Evolutionary conservation across 2,329 filamentous ascomycete species (phyloP).

Genomic region (Paracoccidioides lutzii): DNA sequence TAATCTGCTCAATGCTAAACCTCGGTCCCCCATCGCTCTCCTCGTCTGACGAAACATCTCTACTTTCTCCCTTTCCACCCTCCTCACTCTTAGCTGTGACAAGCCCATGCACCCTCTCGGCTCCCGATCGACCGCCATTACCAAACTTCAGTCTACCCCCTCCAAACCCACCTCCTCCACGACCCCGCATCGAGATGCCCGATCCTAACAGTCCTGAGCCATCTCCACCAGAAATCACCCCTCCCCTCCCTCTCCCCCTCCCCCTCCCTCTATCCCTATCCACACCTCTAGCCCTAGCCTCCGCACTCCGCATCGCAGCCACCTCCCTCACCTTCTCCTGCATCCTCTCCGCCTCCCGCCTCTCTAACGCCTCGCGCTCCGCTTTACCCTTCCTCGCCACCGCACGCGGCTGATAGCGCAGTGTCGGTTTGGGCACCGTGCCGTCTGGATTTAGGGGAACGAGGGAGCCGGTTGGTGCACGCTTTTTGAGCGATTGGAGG

Average conservation of each 20-base stretch:
- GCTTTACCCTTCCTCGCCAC: conserved; percentile 32
- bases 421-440: conserved; percentile 23
- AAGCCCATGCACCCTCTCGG: conserved; percentile 14
- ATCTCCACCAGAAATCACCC: conserved; percentile 13
- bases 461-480: conserved; percentile 26
- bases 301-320: conserved; percentile 16
- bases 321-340: conserved; percentile 29
- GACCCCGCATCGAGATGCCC: conserved; percentile 9
- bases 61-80: conserved; percentile 12
- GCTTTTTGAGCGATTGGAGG: conserved; percentile 31
- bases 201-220: conserved; percentile 1
- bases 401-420: conserved; percentile 33
- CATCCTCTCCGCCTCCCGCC: conserved; percentile 29
- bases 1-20: conserved; percentile 46
- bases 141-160: conserved; percentile 14
- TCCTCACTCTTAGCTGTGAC: conserved; percentile 15
- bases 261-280: conserved; percentile 23
- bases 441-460: conserved; percentile 18
- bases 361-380: conserved; percentile 33
- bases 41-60: conserved; percentile 36
- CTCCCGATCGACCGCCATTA: conserved; percentile 13
- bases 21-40: conserved; percentile 35
- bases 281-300: conserved; percentile 5
- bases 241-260: conserved; percentile 16
- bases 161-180: conserved; percentile 18